Evolutionary conservation across 1,139 yeast genomes (phyloP), one percentile per base, ranked within the genome.

Genomic region (Fermentozyma sake): DNA sequence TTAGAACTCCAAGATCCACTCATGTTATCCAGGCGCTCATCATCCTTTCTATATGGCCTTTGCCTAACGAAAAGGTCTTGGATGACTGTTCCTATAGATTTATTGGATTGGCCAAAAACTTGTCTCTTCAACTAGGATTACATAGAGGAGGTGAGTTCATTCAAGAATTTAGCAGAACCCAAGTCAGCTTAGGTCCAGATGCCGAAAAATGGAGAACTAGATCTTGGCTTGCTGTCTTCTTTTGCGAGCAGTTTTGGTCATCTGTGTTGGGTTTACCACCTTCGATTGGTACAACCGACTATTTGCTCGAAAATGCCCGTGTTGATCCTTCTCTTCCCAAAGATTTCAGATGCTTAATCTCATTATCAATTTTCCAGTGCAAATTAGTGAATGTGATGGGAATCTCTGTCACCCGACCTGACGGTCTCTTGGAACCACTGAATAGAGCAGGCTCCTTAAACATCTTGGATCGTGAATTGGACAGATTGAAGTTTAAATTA

Each of bases 171-270:
- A 80, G 93, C 7, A 69, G 97, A 44, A 84, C 91, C 15, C 97
- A 89, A 50, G 93, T 84, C 4, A 74, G 85, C 22, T 65, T 87
- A 49, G 73, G 72, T 5, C 93, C 94, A 0, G 87, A 87, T 54
- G 91, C 96, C 4, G 96, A 86, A 42, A 79, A 79, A 50, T 89
- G 96, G 96, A 70, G 97, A 52, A 86, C 96, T 1, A 67, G 96
- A 40, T 77, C 95, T 1, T 89, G 96, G 96, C 61, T 86, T 18
- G 87, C 93, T 0, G 80, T 85, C 3, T 89, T 84, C 52, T 82
- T 87, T 48, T 72, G 85, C 32, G 96, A 87, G 49, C 94, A 86
- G 42, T 83, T 87, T 47, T 85, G 95, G 94, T 81, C 94, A 9
- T 83, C 94, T 10, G 76, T 79, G 23, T 59, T 87, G 30, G 96